Percentiles rank a stretch among this genome's conserved stretches.
phyloP scores from a whole-genome alignment of 805 yeast genomes.

The Starmerella stigmatis region DNA sequence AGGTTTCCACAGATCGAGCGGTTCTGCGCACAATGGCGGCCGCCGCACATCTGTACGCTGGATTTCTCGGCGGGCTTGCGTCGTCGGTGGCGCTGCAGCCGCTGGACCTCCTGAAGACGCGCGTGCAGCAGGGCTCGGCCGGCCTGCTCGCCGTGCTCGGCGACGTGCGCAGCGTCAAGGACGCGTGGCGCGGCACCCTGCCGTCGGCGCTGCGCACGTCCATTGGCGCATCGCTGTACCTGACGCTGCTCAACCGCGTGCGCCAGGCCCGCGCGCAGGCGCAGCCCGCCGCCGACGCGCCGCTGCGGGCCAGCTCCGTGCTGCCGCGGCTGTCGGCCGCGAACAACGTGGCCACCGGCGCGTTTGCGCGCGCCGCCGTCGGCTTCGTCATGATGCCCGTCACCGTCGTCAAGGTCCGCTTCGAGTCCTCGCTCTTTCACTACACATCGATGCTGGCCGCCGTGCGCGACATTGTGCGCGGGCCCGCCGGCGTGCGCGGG shows the following conservation, averaged over 20 bases:
- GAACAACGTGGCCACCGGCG: conserved; percentile 69
- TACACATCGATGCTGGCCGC: conserved; percentile 60
- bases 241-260: conserved; percentile 53
- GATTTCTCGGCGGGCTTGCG: conserved; percentile 73
- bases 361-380: conserved; percentile 63
- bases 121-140: conserved; percentile 55
- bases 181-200: conserved; percentile 78
- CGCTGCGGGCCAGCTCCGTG: conserved; percentile 16
- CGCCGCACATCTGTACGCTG: conserved; percentile 54
- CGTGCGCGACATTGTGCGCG: conserved; percentile 41
- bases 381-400: conserved; percentile 92
- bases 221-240: conserved; percentile 77
- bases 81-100: conserved; percentile 80
- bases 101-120: conserved; percentile 74
- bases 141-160: conserved; percentile 23
- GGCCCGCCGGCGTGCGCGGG: conserved; percentile 46
- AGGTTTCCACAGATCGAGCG: too few relatives aligned
- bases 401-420: conserved; percentile 80
- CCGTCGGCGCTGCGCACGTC: conserved; percentile 88
- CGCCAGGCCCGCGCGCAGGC: conserved; percentile 16
- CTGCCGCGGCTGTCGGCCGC: conserved; percentile 62
- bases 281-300: too few relatives aligned
- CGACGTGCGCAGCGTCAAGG: conserved; percentile 14
- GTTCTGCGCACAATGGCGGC: conserved; percentile 8
- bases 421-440: conserved; percentile 67